A percentile compares a stretch with the other conserved stretches of the same genome.
Evolutionary conservation across 768 basidiomycete species (phyloP).

Genomic region (Omphalotus guepiniiformis): DNA sequence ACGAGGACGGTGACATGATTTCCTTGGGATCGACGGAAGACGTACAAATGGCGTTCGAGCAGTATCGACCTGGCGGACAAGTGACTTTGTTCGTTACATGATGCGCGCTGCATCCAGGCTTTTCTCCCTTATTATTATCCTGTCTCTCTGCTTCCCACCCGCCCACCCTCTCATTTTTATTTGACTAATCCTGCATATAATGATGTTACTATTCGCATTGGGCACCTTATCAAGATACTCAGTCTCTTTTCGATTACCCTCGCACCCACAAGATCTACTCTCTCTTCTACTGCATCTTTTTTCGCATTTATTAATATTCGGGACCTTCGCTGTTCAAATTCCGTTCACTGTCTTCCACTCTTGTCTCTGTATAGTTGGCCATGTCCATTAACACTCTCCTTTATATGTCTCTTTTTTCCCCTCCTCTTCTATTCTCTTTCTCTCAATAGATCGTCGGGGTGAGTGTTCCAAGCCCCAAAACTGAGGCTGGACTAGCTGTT

Average conservation of each 20-base stretch:
- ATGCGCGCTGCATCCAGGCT: conserved; percentile 21
- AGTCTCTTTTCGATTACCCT: conserved; percentile 8
- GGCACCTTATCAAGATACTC: conserved; percentile 8
- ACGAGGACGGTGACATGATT: conserved; percentile 91
- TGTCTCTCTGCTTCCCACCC: conserved; percentile 12
- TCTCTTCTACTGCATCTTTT: conserved; percentile 15
- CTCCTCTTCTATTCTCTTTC: conserved; percentile 10
- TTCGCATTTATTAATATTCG: conserved; percentile 14
- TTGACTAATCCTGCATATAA: conserved; percentile 8
- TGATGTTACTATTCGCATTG: conserved; percentile 11
- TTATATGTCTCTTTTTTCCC: conserved; percentile 12
- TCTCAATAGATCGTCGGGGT: no score
- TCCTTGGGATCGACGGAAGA: conserved; percentile 88
- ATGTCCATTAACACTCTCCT: conserved; percentile 8
- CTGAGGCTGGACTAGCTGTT: no score
- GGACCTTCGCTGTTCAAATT: conserved; percentile 5
- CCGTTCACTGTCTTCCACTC: neutral
- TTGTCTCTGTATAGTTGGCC: conserved; percentile 1
- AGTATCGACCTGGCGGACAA: conserved; percentile 73
- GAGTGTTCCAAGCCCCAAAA: no score
- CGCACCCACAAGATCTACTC: conserved; percentile 9
- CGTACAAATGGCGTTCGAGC: conserved; percentile 91
- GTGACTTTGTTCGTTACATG: conserved; percentile 79
- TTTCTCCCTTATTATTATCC: conserved; percentile 5
- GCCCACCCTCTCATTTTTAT: conserved; percentile 3